phyloP scores from a whole-genome alignment of 495 filamentous ascomycete species.

The Talaromyces thailandensis region DNA sequence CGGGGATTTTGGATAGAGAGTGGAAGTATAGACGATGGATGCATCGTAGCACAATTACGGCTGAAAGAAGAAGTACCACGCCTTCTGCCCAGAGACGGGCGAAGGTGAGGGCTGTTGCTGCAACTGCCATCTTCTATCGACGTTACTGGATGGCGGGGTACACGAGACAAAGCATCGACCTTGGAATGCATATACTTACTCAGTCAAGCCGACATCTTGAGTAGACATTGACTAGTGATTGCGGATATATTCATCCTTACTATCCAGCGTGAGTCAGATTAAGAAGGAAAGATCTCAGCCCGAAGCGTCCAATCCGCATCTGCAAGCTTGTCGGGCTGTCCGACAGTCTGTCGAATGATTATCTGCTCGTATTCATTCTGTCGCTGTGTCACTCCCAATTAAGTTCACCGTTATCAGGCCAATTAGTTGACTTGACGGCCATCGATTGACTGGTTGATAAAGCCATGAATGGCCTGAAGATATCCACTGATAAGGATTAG shows the following conservation, averaged over 20 bases:
- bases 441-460: background rate
- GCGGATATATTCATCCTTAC: background rate
- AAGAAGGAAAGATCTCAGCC: background rate
- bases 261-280: background rate
- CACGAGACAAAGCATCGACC: no score
- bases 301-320: background rate
- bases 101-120: background rate
- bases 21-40: constrained; percentile 23
- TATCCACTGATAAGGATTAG: background rate
- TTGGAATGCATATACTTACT: no score
- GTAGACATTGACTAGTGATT: background rate
- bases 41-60: constrained; percentile 1
- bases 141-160: no score
- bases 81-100: background rate
- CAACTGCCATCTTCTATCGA: background rate
- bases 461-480: background rate
- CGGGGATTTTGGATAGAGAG: constrained; percentile 28
- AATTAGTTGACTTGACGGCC: background rate
- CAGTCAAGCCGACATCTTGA: no score
- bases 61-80: background rate
- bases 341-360: background rate
- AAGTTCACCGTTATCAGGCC: background rate
- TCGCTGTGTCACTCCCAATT: background rate
- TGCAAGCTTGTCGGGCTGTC: background rate
- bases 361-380: background rate